These are phyloP conservation scores for Ailanthus altissimus DNA, from an alignment of 345 rosid genomes.

Conservation along the genomic window DNA sequence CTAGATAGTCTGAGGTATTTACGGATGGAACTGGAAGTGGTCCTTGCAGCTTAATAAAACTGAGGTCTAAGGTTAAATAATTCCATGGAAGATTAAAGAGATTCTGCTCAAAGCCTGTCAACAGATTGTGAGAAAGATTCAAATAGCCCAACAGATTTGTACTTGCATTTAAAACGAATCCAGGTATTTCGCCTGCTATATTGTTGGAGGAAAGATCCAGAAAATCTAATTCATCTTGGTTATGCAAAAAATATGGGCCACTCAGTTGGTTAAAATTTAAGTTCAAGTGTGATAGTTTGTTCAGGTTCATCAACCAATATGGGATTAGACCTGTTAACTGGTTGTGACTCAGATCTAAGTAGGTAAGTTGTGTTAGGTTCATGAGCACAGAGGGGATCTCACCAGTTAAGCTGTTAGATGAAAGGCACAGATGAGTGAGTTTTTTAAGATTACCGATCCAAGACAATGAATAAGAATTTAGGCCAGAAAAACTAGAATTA, in stretches of 20 bases:
- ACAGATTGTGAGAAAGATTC: too few species aligned
- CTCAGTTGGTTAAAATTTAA: not conserved
- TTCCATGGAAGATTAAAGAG: too few species aligned
- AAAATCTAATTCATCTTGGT: too few species aligned
- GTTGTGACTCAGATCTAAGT: not conserved
- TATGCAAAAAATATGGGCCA: constrained; percentile 1
- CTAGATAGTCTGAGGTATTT: too few species aligned
- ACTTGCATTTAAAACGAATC: too few species aligned
- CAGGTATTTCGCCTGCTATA: too few species aligned
- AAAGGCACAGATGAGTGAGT: not conserved
- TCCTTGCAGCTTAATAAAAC: too few species aligned
- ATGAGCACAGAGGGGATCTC: not conserved
- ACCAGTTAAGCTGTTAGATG: not conserved
- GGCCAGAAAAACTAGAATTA: not conserved
- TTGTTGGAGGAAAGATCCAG: too few species aligned
- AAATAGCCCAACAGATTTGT: too few species aligned
- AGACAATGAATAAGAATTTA: not conserved
- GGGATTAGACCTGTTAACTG: constrained; percentile 27
- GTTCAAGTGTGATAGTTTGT: not conserved
- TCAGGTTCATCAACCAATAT: constrained; percentile 8
- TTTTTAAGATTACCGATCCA: not conserved
- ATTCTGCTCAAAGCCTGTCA: too few species aligned
- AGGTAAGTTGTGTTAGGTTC: not conserved
- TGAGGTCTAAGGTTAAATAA: too few species aligned
- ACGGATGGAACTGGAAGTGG: too few species aligned